Evolutionary conservation across 192 early-diverging fungal species (phyloP).

Genomic region (Linnemannia exigua): DNA sequence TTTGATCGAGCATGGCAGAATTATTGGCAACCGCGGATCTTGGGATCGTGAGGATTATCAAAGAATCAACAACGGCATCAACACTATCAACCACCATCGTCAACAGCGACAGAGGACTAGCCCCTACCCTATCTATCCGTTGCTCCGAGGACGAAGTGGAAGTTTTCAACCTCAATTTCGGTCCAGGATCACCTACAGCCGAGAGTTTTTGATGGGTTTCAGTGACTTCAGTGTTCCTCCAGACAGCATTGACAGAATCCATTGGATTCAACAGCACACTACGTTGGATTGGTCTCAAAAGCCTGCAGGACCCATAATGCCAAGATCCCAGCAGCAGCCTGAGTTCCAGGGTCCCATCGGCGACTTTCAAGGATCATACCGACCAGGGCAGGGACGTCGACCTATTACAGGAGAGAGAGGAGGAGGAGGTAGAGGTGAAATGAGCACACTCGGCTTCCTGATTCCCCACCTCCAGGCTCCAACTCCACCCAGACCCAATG

Average conservation of each 20-base stretch:
- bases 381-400: too few relatives aligned
- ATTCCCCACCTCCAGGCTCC: not conserved
- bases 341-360: too few relatives aligned
- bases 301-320: too few relatives aligned
- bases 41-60: not conserved
- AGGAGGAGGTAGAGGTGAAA: not conserved
- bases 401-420: too few relatives aligned
- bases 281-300: not conserved
- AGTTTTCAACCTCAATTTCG: not conserved
- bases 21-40: not conserved
- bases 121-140: not conserved
- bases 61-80: not conserved
- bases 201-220: constrained; percentile 24
- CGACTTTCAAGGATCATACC: too few relatives aligned
- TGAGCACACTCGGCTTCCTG: not conserved
- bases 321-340: too few relatives aligned
- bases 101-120: not conserved
- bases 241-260: not conserved
- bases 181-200: not conserved
- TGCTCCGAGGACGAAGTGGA: not conserved
- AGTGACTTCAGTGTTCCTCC: not conserved
- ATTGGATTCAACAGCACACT: not conserved
- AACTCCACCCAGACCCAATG: not conserved
- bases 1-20: not conserved
- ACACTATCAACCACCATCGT: not conserved